Conservation (phyloP, 768 basidiomycete genomes). For the Tylopilus subfusipes region DNA sequence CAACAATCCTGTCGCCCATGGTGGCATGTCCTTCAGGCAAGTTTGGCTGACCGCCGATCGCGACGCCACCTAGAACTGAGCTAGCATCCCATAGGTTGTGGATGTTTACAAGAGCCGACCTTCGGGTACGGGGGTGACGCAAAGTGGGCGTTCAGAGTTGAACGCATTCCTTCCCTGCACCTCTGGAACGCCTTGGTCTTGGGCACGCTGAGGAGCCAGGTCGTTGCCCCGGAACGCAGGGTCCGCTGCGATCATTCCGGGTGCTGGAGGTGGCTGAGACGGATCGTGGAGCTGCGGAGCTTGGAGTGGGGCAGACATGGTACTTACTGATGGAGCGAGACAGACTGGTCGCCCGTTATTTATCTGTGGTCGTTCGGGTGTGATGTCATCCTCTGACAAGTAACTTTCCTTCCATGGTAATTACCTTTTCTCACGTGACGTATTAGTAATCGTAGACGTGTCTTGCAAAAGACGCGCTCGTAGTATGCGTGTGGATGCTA, state of each 20-base stretch:
- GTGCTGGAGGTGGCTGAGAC: constrained; percentile 46
- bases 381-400: constrained; percentile 12
- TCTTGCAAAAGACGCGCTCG: too few species aligned
- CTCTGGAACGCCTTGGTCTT: not conserved
- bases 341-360: constrained; percentile 8
- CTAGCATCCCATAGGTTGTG: not conserved
- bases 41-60: constrained; percentile 21
- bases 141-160: constrained; percentile 34
- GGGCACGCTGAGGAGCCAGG: not conserved
- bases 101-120: constrained; percentile 19
- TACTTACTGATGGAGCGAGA: not conserved
- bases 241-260: not conserved
- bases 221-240: not conserved
- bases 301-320: constrained; percentile 32
- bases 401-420: too few species aligned
- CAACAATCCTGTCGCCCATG: constrained; percentile 51
- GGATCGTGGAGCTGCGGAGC: constrained; percentile 39
- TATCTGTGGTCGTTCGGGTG: constrained; percentile 9
- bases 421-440: too few species aligned
- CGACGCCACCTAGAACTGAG: constrained; percentile 23
- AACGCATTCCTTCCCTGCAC: constrained; percentile 24
- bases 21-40: constrained; percentile 37
- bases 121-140: constrained; percentile 34
- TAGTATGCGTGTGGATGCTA: too few species aligned
- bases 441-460: too few species aligned